Conservation (phyloP, 345 rosid species). For the Hypericum androsaemum region DNA sequence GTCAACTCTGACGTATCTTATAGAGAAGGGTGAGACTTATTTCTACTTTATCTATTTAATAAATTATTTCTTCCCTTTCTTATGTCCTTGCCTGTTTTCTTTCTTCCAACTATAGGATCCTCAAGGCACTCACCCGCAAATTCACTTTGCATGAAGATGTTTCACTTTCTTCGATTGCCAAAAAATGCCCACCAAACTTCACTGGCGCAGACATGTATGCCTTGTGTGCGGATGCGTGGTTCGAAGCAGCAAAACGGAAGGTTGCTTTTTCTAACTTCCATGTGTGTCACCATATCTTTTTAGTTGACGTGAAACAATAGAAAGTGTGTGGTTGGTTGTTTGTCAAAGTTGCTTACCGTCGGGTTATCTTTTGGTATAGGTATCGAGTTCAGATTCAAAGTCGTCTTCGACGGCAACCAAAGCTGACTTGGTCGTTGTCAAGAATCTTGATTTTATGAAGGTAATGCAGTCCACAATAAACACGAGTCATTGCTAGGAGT, state of each 20-base stretch:
- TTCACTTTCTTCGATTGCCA: slow-evolving; percentile 70
- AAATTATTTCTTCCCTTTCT: slow-evolving; percentile 2
- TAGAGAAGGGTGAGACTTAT: slow-evolving; percentile 58
- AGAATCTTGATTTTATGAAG: slow-evolving; percentile 66
- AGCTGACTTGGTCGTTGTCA: slow-evolving; percentile 57
- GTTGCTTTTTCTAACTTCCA: slow-evolving; percentile 22
- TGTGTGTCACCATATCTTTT: neutral
- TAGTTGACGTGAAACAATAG: neutral
- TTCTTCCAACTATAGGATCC: slow-evolving; percentile 43
- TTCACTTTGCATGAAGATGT: slow-evolving; percentile 70
- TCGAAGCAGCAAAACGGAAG: slow-evolving; percentile 90
- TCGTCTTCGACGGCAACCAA: slow-evolving; percentile 31
- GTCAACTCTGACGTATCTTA: slow-evolving; percentile 83
- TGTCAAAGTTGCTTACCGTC: slow-evolving; percentile 4
- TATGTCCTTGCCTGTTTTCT: slow-evolving; percentile 7
- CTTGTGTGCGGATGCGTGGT: slow-evolving; percentile 98
- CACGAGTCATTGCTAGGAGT: no score
- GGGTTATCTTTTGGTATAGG: slow-evolving; percentile 33
- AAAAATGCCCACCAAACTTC: slow-evolving; percentile 79
- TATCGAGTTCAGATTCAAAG: slow-evolving; percentile 33
- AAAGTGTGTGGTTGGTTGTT: neutral
- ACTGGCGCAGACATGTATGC: slow-evolving; percentile 99
- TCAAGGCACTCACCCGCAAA: slow-evolving; percentile 91
- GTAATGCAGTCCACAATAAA: slow-evolving; percentile 24
- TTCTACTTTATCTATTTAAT: neutral